Percentiles rank a stretch among this genome's conserved stretches.
These are phyloP conservation scores for Boletus tylopilopsis DNA, from an alignment of 768 basidiomycete species.

Conservation along the genomic window DNA sequence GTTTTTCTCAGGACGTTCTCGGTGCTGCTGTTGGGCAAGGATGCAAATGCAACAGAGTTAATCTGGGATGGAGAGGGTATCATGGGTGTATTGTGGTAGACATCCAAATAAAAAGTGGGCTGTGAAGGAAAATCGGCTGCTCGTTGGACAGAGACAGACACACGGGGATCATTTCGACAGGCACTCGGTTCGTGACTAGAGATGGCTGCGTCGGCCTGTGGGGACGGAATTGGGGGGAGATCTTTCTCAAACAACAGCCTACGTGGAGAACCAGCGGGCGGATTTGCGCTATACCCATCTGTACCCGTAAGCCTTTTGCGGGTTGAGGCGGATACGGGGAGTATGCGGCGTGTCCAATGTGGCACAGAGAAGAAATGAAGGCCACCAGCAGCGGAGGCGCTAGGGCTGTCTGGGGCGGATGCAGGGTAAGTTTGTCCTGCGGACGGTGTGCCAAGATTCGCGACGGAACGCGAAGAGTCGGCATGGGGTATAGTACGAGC, in stretches of 20 bases:
- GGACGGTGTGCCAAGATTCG: conserved; percentile 35
- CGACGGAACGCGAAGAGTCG: conserved; percentile 26
- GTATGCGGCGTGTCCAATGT: conserved; percentile 55
- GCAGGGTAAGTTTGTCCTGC: conserved; percentile 45
- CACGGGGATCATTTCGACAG: conserved; percentile 7
- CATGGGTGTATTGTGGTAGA: conserved; percentile 50
- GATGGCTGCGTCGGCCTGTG: neutral
- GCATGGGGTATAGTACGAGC: conserved; percentile 21
- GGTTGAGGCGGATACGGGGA: conserved; percentile 29
- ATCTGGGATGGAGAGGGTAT: conserved; percentile 42
- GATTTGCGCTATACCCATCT: conserved; percentile 25
- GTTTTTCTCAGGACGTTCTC: conserved; percentile 39
- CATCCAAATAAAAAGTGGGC: conserved; percentile 54
- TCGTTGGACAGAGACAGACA: conserved; percentile 20
- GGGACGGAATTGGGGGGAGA: conserved; percentile 44
- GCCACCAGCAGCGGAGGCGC: conserved; percentile 33
- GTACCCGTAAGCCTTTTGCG: conserved; percentile 28
- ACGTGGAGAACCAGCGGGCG: conserved; percentile 10
- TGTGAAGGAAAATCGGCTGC: conserved; percentile 39
- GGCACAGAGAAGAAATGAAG: conserved; percentile 63
- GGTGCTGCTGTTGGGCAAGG: conserved; percentile 11
- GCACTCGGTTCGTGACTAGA: neutral
- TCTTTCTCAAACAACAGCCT: conserved; percentile 38
- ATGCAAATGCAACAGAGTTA: conserved; percentile 46
- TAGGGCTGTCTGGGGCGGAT: conserved; percentile 41